A percentile compares a stretch with the other conserved stretches of the same genome.
These are phyloP conservation scores for Aureobasidium sp. DNA, from an alignment of 2,329 filamentous ascomycete species.

Conservation along the genomic window DNA sequence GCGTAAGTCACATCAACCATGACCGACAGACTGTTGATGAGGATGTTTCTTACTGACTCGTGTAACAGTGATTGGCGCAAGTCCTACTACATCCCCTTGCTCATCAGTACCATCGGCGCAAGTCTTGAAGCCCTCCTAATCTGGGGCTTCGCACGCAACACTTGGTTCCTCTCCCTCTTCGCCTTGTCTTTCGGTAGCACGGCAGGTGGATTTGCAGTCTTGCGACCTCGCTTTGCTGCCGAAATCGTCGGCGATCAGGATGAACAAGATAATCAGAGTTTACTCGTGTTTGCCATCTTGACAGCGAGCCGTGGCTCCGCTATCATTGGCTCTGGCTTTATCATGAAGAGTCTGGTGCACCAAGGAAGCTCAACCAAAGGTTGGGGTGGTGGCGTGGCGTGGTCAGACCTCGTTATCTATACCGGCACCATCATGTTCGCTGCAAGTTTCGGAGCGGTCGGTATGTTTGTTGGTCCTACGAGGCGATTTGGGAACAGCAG, in stretches of 20 bases:
- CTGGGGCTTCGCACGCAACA: background rate
- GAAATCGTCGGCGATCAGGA: background rate
- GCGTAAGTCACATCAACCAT: background rate
- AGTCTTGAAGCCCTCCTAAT: background rate
- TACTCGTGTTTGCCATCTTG: background rate
- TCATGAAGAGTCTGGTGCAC: background rate
- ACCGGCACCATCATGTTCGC: background rate
- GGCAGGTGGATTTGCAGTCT: background rate
- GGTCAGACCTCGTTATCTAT: background rate
- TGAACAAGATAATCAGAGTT: background rate
- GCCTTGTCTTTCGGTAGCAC: background rate
- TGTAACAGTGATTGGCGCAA: background rate
- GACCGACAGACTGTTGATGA: background rate
- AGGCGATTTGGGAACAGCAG: background rate
- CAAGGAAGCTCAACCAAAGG: background rate
- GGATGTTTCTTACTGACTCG: background rate
- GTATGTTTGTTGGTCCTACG: background rate
- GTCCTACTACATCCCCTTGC: background rate
- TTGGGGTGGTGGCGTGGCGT: background rate
- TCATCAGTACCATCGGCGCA: background rate
- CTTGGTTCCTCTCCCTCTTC: background rate
- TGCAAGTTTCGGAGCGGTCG: background rate
- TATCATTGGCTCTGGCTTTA: background rate
- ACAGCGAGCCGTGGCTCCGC: background rate
- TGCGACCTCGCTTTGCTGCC: background rate